These are phyloP conservation scores for Cyclotella baltica DNA, from an alignment of 108 stramenopile species.

Conservation along the genomic window DNA sequence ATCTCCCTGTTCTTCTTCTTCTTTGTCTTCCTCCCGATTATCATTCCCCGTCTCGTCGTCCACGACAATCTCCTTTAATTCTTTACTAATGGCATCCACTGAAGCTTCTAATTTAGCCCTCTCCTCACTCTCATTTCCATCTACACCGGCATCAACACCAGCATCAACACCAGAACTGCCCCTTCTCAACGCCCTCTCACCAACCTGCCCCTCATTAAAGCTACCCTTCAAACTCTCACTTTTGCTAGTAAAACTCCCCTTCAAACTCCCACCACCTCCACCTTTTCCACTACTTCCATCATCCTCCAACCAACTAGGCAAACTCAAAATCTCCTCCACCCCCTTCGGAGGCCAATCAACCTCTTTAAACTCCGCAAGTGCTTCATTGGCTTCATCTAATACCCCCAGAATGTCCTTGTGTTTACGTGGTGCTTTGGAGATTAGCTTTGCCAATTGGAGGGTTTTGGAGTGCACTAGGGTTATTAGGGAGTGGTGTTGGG, in stretches of 20 bases:
- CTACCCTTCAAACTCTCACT: not conserved
- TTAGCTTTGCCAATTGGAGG: slow-evolving; percentile 27
- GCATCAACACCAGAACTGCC: not conserved
- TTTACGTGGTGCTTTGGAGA: slow-evolving; percentile 47
- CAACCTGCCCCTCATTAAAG: not conserved
- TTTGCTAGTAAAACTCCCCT: not conserved
- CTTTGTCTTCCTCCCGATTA: not conserved
- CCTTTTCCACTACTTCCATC: slow-evolving; percentile 7
- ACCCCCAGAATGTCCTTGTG: slow-evolving; percentile 41
- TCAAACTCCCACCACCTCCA: not conserved
- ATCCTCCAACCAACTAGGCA: slow-evolving; percentile 34
- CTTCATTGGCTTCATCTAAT: slow-evolving; percentile 51
- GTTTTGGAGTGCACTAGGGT: slow-evolving; percentile 41
- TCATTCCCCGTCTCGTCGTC: not conserved
- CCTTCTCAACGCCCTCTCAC: not conserved
- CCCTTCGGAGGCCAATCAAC: slow-evolving; percentile 52
- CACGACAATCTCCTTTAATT: not conserved
- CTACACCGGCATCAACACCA: not conserved
- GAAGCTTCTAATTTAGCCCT: slow-evolving; percentile 23
- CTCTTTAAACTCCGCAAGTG: slow-evolving; percentile 51
- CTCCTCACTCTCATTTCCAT: slow-evolving; percentile 10
- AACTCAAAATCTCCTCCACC: slow-evolving; percentile 19
- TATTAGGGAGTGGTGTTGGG: slow-evolving; percentile 30
- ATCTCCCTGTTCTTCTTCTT: not conserved
- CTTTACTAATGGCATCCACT: slow-evolving; percentile 14